Percentiles rank a stretch among this genome's conserved stretches.
These are phyloP conservation scores for Nematocida homosporus DNA, from an alignment of 371 early-diverging fungal species.

Conservation along the genomic window DNA sequence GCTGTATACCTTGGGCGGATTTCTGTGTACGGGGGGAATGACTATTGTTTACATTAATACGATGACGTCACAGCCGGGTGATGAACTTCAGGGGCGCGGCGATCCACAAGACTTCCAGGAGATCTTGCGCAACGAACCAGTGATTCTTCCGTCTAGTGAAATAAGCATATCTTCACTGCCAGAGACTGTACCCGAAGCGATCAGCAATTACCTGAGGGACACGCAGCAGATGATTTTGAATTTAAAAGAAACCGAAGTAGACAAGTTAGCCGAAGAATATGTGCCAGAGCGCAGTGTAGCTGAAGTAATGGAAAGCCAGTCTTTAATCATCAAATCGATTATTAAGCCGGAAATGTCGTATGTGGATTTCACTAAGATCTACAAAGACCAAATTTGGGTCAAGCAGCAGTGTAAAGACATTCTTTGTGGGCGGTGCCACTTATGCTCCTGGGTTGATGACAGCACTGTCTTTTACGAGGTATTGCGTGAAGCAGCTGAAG, in stretches of 20 bases:
- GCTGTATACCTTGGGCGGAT: background rate
- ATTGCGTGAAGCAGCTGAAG: conserved; percentile 1
- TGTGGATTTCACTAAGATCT: background rate
- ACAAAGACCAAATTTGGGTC: background rate
- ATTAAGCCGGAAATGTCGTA: background rate
- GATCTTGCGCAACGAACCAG: too few relatives aligned
- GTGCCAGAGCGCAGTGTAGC: background rate
- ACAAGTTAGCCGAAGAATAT: background rate
- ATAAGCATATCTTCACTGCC: too few relatives aligned
- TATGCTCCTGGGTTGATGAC: conserved; percentile 18
- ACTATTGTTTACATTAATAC: background rate
- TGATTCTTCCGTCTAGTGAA: too few relatives aligned
- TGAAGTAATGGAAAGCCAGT: background rate
- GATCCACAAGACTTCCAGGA: background rate
- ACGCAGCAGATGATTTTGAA: background rate
- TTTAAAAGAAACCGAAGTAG: background rate
- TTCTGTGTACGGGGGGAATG: background rate
- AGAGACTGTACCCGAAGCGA: too few relatives aligned
- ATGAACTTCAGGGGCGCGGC: background rate
- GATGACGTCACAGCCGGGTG: background rate
- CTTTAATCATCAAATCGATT: conserved; percentile 3
- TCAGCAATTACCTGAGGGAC: background rate
- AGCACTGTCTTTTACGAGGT: conserved; percentile 5
- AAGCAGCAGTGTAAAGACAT: conserved; percentile 6
- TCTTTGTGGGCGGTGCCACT: conserved; percentile 37